Percentiles rank a stretch among this genome's conserved stretches.
Conservation (phyloP, 2,329 filamentous ascomycete species). For the Daldinia sp. region DNA sequence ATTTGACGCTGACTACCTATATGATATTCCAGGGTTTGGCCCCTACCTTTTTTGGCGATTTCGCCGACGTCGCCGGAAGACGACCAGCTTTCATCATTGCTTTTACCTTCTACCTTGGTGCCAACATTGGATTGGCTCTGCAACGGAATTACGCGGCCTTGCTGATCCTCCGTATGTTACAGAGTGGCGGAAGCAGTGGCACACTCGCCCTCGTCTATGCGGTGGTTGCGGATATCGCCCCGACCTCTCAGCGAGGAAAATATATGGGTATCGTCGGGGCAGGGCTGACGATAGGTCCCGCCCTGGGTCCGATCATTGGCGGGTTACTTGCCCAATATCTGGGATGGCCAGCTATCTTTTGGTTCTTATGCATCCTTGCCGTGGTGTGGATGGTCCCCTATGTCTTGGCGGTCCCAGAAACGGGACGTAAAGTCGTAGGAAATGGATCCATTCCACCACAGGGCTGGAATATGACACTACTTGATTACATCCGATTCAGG, state of each 20-base stretch:
- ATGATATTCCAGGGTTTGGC: conserved; percentile 74
- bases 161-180: conserved; percentile 70
- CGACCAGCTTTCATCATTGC: conserved; percentile 71
- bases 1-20: conserved; percentile 68
- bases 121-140: conserved; percentile 70
- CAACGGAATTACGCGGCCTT: conserved; percentile 69
- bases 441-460: conserved; percentile 71
- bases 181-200: conserved; percentile 74
- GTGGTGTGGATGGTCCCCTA: conserved; percentile 65
- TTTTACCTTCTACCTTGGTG: conserved; percentile 67
- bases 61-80: conserved; percentile 70
- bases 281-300: conserved; percentile 67
- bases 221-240: conserved; percentile 78
- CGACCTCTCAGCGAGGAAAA: conserved; percentile 75
- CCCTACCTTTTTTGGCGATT: conserved; percentile 70
- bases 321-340: conserved; percentile 73
- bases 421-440: conserved; percentile 69
- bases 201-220: conserved; percentile 78
- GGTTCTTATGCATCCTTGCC: conserved; percentile 72
- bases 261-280: conserved; percentile 77
- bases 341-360: conserved; percentile 77
- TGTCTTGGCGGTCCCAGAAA: conserved; percentile 69
- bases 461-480: conserved; percentile 68
- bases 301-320: conserved; percentile 71
- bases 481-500: conserved; percentile 61